Percentiles rank a stretch among this genome's conserved stretches.
These are phyloP conservation scores for Russula brevipes DNA, from an alignment of 768 basidiomycete genomes.

Conservation along the genomic window DNA sequence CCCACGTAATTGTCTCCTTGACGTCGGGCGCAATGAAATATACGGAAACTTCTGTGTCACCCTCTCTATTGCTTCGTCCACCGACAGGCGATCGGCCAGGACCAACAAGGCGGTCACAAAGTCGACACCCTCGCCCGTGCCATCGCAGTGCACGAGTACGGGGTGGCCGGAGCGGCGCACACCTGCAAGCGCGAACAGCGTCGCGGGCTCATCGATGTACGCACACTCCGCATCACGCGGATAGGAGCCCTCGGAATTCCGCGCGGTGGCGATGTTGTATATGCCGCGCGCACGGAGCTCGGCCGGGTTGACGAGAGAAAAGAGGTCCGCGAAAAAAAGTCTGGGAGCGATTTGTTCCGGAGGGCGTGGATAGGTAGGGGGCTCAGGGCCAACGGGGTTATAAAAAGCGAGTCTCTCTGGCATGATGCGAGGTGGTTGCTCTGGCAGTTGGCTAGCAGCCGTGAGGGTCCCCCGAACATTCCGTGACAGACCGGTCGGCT, in stretches of 20 bases:
- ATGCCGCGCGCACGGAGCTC: conserved; percentile 8
- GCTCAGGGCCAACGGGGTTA: conserved; percentile 10
- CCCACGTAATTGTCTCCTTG: conserved; percentile 9
- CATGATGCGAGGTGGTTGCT: neutral
- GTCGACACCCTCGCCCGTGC: conserved; percentile 20
- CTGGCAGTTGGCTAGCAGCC: neutral
- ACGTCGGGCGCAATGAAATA: conserved; percentile 9
- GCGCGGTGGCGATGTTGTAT: conserved; percentile 18
- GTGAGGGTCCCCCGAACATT: neutral
- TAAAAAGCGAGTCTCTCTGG: conserved; percentile 7
- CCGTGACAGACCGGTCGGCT: neutral
- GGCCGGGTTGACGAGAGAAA: conserved; percentile 15
- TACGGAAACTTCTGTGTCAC: conserved; percentile 11
- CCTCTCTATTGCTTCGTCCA: conserved; percentile 10
- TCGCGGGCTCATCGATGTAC: conserved; percentile 18
- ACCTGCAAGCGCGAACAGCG: conserved; percentile 17
- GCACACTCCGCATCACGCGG: conserved; percentile 17
- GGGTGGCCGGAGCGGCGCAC: conserved; percentile 18
- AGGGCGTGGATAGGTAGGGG: conserved; percentile 16
- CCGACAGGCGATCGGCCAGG: conserved; percentile 15
- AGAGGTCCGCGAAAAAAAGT: conserved; percentile 20
- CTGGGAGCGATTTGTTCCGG: conserved; percentile 15
- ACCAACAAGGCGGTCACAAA: conserved; percentile 15
- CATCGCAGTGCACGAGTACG: conserved; percentile 19
- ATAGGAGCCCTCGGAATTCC: conserved; percentile 15